Evolutionary conservation across 2,329 filamentous ascomycete species (phyloP), one percentile per base, ranked within the genome.

Genomic region (Chrysoporthe austroafricana): DNA sequence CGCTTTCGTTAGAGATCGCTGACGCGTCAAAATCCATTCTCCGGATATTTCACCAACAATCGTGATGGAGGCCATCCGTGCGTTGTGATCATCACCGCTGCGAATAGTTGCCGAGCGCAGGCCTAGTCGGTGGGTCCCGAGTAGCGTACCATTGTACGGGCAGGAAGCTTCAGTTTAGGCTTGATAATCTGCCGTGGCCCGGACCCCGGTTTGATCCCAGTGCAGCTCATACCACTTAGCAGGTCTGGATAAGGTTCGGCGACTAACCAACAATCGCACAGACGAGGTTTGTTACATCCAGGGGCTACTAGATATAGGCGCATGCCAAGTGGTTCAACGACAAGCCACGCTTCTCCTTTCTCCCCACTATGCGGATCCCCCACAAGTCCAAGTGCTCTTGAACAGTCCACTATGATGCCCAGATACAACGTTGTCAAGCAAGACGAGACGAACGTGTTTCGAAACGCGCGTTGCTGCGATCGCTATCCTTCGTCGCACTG

Each of bases 121-220:
- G 50, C 32, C 32, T 26, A 39, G 14, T 21, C 11, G 36, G 21
- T 21, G 21, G 50, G 14, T 57, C 58, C n/a, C n/a, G 36, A 48
- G 2, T 39, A 46, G 5, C 5, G 13, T 14, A 34, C 9, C 18
- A 8, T 16, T 32, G 2, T 57, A 57, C 54, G 48, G 18, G 48
- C 48, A 48, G 52, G 59, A 68, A 60, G 66, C 46, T 62, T 62
- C 8, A 46, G n/a, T 43, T 26, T 65, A 68, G 62, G 43, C 62
- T 68, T 65, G 57, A 62, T 62, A 36, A 65, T 58, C 32, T 36
- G 43, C 66, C 62, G 66, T 39, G 36, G 9, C 36, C 36, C 36
- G 9, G 36, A 1, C 36, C 36, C 36, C 36, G 36, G 36, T 39
- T 39, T 39, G n/a, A 57, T 57, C 32, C 14, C 5, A 18, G 16